Base-by-base conservation (phyloP, 768 basidiomycete genomes). In the Cyclocybe cylindracea region DNA sequence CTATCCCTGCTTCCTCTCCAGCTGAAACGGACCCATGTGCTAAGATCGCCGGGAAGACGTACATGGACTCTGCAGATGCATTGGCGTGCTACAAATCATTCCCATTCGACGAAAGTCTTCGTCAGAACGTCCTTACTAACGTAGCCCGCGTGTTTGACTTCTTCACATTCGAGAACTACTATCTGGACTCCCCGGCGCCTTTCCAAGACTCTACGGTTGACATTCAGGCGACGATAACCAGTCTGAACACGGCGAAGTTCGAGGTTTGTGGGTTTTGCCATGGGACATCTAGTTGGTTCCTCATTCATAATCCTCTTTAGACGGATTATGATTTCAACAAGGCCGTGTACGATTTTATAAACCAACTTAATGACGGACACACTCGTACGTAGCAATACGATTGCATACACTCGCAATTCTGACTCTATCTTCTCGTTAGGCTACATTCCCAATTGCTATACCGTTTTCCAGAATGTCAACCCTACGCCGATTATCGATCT, bases 301-400 rank as follows among this genome's bases (percentile, higher is more conserved):
- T 35, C 59, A 38, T 36, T 43, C 37, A 24, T 24, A 24, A 24
- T 24, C 5, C 24, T 24, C 24, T 3, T 24, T 46, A 87, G 81
- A 83, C 83, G 7, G 84, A 86, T 56, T 87, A 83, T 53, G 84
- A 84, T 60, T 85, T 87, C 66, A 85, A 79, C 59, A 70, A 69
- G 41, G 84, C 75, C 36, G 58, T 87, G 13, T 85, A 78, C 53
- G 71, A 82, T 47, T 78, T 83, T 52, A 77, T 75, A 0, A 81
- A 72, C 13, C 74, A 74, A 43, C 57, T 87, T 40, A 86, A 87
- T 59, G 84, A 86, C 59, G 85, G 85, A 5, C 85, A 86, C 60
- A 87, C 85, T 9, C 74, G 84, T 81, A 65, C 24, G 24, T 24
- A 3, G 24, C 16, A 16, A 16, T 16, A 24, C 24, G 3, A 5